Percentiles rank a stretch among this genome's conserved stretches.
Evolutionary conservation across 1,284 basidiomycete genomes (phyloP).

Genomic region (Sutorius eximius): DNA sequence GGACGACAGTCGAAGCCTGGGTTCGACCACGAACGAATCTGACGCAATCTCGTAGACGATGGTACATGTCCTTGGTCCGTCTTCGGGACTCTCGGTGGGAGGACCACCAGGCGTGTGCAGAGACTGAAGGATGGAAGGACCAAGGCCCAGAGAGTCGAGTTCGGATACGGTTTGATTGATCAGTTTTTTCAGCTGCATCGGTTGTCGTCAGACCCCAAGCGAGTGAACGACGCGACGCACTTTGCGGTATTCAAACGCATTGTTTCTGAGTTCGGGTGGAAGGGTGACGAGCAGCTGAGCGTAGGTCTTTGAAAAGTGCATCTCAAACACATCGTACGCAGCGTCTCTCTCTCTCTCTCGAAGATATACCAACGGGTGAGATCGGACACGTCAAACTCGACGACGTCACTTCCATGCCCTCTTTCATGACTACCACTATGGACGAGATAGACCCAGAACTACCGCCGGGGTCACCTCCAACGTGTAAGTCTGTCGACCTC

Average conservation of each 20-base stretch:
- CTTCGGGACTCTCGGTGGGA: neutral
- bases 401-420: too few relatives aligned
- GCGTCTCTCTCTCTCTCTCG: too few relatives aligned
- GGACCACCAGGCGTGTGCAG: constrained; percentile 34
- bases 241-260: constrained; percentile 86
- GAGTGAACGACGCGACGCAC: constrained; percentile 38
- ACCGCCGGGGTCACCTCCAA: constrained; percentile 62
- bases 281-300: constrained; percentile 67
- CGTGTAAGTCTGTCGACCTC: constrained; percentile 37
- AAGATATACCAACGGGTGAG: too few relatives aligned
- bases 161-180: constrained; percentile 87
- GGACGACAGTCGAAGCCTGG: constrained; percentile 54
- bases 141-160: constrained; percentile 76
- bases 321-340: constrained; percentile 27
- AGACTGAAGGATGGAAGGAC: constrained; percentile 53
- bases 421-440: too few relatives aligned
- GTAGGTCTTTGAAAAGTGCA: constrained; percentile 87
- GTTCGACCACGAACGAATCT: constrained; percentile 50
- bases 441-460: constrained; percentile 34
- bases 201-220: neutral
- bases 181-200: constrained; percentile 83
- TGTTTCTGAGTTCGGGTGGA: constrained; percentile 71
- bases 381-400: neutral
- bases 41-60: constrained; percentile 58
- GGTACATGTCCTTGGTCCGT: constrained; percentile 10